These are phyloP conservation scores for Penicillium sp. DNA, from an alignment of 2,329 filamentous ascomycete genomes.

Conservation along the genomic window DNA sequence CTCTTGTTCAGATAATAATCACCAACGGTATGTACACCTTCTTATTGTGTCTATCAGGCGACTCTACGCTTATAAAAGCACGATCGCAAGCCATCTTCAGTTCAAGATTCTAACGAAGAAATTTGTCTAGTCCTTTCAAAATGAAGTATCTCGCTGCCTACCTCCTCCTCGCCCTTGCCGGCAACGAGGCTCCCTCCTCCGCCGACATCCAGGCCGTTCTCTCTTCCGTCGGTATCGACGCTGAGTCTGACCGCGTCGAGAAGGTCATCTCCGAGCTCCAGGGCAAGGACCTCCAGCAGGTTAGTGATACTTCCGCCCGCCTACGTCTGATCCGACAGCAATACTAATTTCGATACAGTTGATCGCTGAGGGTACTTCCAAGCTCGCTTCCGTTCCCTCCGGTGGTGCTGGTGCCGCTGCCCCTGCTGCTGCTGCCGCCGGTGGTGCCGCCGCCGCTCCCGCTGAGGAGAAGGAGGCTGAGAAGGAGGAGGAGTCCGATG, in stretches of 20 bases:
- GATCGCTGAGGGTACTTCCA: conserved; percentile 81
- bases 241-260: conserved; percentile 78
- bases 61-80: neutral
- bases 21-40: conserved; percentile 26
- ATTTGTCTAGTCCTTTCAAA: conserved; percentile 51
- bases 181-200: conserved; percentile 83
- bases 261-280: conserved; percentile 77
- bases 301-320: conserved; percentile 46
- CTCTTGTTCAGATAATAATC: conserved; percentile 48
- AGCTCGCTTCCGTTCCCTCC: conserved; percentile 96
- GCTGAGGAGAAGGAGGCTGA: conserved; percentile 69
- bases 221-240: conserved; percentile 90
- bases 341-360: conserved; percentile 55
- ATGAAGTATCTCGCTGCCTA: conserved; percentile 99
- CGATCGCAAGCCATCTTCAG: conserved; percentile 10
- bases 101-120: conserved; percentile 20
- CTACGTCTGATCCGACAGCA: neutral
- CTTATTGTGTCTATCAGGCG: neutral
- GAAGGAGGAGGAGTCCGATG: conserved; percentile 73
- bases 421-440: conserved; percentile 54
- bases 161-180: conserved; percentile 91
- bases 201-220: conserved; percentile 84
- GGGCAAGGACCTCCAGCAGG: conserved; percentile 75
- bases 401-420: conserved; percentile 65
- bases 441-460: conserved; percentile 63